Evolutionary conservation across 306 rosid genomes (phyloP).

Genomic region (Cicer judaicum): DNA sequence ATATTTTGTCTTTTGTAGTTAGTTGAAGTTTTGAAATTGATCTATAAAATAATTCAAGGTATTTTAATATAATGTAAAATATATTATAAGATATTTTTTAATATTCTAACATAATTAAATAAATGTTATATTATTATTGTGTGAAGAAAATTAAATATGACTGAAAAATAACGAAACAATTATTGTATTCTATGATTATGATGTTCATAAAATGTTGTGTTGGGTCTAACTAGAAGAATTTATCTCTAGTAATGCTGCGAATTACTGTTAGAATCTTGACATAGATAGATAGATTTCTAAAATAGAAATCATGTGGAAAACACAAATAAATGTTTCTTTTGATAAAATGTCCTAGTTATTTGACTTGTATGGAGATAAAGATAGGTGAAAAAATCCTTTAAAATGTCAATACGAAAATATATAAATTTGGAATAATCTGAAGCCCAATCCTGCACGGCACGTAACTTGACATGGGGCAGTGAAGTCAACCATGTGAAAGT

Average conservation of each 20-base stretch:
- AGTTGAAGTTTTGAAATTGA: too few species aligned
- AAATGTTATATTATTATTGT: neutral
- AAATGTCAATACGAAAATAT: neutral
- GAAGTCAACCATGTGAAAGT: slow-evolving; percentile 57
- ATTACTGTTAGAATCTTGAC: too few species aligned
- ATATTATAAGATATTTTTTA: too few species aligned
- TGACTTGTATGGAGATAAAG: neutral
- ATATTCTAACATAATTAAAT: neutral
- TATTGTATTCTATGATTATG: neutral
- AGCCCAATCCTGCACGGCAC: slow-evolving; percentile 69
- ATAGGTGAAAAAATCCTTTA: neutral
- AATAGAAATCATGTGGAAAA: too few species aligned
- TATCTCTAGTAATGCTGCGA: too few species aligned
- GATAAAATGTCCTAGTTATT: neutral
- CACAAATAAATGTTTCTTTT: too few species aligned
- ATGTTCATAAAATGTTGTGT: neutral
- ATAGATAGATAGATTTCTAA: too few species aligned
- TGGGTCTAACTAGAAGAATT: too few species aligned
- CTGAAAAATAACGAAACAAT: neutral
- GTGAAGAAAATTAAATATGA: too few species aligned
- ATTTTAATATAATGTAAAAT: too few species aligned
- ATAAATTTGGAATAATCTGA: slow-evolving; percentile 25
- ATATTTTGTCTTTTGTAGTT: neutral
- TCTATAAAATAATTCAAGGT: too few species aligned
- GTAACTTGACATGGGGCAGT: slow-evolving; percentile 54